Base-by-base conservation (phyloP, 352 stramenopile species). In the Chrysophaeum taylorii region DNA sequence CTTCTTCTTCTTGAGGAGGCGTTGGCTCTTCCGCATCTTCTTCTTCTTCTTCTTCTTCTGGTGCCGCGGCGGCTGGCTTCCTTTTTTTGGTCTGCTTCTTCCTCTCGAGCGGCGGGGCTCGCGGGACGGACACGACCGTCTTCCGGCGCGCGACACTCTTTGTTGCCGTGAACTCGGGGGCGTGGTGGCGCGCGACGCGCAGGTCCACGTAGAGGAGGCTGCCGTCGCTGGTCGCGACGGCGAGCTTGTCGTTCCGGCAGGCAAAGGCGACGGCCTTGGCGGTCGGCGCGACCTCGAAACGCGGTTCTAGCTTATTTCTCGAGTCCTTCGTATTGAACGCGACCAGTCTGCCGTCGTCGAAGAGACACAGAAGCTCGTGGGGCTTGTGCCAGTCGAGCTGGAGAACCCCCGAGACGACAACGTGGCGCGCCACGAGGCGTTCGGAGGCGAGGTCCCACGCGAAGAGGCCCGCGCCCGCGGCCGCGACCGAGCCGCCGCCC, bases 151-250 rank as follows among this genome's bases (percentile, higher is more conserved):
- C 18, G 18, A 5, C 18, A n/a, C n/a, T n/a, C n/a, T n/a, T n/a
- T n/a, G 14, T 27, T 23, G 12, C 18, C 9, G 1, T 27, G 12
- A 18, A 16, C 16, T n/a, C n/a, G n/a, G 7, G 2, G 14, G 31
- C 33, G 57, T 36, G 57, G 57, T n/a, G 31, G 12, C 57, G 57
- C 33, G 57, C 57, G 57, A 43, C 57, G 33, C 2, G 2, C 2
- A 33, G 5, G 57, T 66, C 57, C 5, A 66, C 33, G 35, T 45
- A 2, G 14, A 66, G 14, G 7, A 66, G 57, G 33, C 21, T 5
- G 33, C 57, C 57, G 57, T 66, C 57, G 33, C 33, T 29, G 16
- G 57, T 66, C 57, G 57, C 57, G 57, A 66, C 15, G 9, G 4
- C 27, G 31, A 66, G 7, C 12, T 31, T 38, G 33, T n/a, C 31